Evolutionary conservation across 2,329 filamentous ascomycete genomes (phyloP), one percentile per base, ranked within the genome.

Genomic region (Aspergillus calidoustus): DNA sequence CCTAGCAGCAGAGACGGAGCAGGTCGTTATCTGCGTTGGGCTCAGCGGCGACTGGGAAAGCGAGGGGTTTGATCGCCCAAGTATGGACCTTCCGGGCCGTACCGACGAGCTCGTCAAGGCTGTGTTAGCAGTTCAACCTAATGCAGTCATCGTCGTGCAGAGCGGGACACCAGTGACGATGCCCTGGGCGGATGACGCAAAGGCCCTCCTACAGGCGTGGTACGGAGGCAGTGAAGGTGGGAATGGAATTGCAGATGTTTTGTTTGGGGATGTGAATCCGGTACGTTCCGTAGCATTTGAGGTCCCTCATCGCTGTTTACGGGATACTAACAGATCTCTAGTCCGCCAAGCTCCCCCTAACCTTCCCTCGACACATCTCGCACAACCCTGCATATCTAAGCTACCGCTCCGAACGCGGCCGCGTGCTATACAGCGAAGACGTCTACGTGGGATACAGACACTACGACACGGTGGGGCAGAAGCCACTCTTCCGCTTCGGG

Each of bases 191-290:
- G 69, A 76, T 4, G 73, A 79, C n/a, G 73, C 79, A 9, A 79
- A 80, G 8, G 86, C 87, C 1, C 80, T 93, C 1, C 72, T 93
- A 1, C 90, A 94, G 70, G 91, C 91, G 7, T 95, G 91, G 91
- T 95, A 93, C 70, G 90, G 91, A 63, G 91, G 92, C 17, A 92
- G 94, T 70, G 91, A 95, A 79, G 90, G 89, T 4, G 92, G 91
- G 7, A 92, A 93, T 71, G 89, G 88, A 13, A 89, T 96, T 64
- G 91, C 90, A 0, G 91, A 94, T 66, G 83, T 94, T 1, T 80
- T 94, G 1, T 91, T 91, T 65, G 91, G 91, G 51, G 85, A 89
- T 63, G 83, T 86, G 51, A 93, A 91, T 71, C 91, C 91, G 11
- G 34, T 41, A 15, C 15, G 34, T 41, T 41, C 19, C 19, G 19